Conservation (phyloP, 2,329 filamentous ascomycete genomes). For the Ilyonectria sp. region DNA sequence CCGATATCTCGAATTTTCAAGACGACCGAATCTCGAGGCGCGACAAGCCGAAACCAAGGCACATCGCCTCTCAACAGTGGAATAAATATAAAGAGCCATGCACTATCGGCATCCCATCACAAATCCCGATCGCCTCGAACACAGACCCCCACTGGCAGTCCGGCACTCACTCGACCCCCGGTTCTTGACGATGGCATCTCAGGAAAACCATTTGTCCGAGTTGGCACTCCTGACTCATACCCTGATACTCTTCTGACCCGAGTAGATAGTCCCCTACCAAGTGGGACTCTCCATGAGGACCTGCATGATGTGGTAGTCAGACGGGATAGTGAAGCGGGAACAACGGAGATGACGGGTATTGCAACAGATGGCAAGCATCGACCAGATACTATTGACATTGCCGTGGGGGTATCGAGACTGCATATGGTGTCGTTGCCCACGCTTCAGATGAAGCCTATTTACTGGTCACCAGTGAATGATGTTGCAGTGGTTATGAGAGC, state of each 20-base stretch:
- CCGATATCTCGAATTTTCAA: constrained; percentile 43
- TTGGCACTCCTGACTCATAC: constrained; percentile 54
- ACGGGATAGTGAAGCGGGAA: constrained; percentile 28
- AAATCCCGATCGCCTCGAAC: constrained; percentile 39
- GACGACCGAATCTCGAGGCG: constrained; percentile 35
- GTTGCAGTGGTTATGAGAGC: constrained; percentile 85
- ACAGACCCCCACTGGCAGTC: constrained; percentile 44
- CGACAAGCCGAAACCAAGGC: constrained; percentile 29
- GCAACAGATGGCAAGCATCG: constrained; percentile 25
- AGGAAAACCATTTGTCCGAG: constrained; percentile 68
- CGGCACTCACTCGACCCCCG: constrained; percentile 40
- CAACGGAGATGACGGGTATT: constrained; percentile 22
- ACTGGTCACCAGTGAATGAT: constrained; percentile 96
- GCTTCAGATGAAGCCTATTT: constrained; percentile 94
- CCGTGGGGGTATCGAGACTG: constrained; percentile 90
- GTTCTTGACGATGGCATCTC: constrained; percentile 66
- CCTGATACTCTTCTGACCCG: constrained; percentile 32
- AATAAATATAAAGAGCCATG: constrained; percentile 28
- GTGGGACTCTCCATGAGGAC: constrained; percentile 21
- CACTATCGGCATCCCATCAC: constrained; percentile 41
- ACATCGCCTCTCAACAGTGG: constrained; percentile 32
- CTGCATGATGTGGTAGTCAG: constrained; percentile 13
- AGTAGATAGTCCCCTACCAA: constrained; percentile 19
- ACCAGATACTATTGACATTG: constrained; percentile 69
- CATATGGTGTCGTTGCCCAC: constrained; percentile 89